phyloP scores from a whole-genome alignment of 176 grass and related monocot genomes.

The Cenchrus americanus region DNA sequence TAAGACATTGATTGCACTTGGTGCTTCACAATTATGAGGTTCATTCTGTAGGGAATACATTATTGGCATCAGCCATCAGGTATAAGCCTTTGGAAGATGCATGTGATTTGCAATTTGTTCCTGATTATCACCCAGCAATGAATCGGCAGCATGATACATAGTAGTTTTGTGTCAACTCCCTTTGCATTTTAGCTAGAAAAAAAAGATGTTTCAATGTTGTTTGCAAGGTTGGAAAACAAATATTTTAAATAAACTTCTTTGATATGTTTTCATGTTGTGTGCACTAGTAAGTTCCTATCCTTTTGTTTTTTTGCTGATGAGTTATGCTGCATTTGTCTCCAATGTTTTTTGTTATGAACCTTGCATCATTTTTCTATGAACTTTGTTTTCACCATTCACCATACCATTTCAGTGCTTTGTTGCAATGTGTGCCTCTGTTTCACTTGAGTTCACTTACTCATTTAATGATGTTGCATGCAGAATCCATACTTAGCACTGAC shows the following conservation, averaged over 20 bases:
- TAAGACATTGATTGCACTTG: not conserved
- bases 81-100: not conserved
- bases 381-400: not conserved
- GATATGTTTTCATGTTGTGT: not conserved
- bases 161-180: not conserved
- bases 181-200: not conserved
- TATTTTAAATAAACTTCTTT: not conserved
- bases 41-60: not conserved
- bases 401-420: not conserved
- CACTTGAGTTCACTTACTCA: not conserved
- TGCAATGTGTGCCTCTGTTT: constrained; percentile 15
- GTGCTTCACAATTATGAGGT: not conserved
- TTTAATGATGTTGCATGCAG: constrained; percentile 7
- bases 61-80: not conserved
- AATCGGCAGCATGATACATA: not conserved
- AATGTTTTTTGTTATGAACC: not conserved
- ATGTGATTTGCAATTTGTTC: not conserved
- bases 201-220: not conserved
- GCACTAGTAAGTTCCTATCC: not conserved
- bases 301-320: not conserved
- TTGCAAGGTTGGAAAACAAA: not conserved
- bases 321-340: not conserved
- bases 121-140: not conserved
- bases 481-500: constrained; percentile 25
- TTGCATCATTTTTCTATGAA: not conserved